Conservation (phyloP, 1,284 basidiomycete species). For the Ceratobasidium sp. region DNA sequence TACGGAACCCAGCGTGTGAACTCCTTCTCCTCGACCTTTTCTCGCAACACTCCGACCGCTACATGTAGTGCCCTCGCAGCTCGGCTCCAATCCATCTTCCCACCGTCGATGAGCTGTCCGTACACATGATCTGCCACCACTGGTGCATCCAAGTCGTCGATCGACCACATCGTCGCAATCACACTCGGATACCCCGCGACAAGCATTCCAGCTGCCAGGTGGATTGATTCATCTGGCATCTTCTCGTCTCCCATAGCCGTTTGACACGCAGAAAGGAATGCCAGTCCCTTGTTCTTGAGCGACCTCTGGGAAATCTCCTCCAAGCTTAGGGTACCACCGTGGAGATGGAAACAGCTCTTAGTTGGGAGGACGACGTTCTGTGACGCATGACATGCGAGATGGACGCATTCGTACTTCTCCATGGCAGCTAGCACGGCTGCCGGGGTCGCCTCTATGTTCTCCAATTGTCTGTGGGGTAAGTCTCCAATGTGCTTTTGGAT, state of each 20-base stretch:
- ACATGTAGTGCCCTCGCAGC: too few relatives aligned
- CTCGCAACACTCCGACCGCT: too few relatives aligned
- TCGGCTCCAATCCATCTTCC: background rate
- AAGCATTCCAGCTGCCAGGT: constrained; percentile 17
- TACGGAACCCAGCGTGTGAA: too few relatives aligned
- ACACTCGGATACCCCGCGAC: constrained; percentile 15
- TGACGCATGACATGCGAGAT: constrained; percentile 33
- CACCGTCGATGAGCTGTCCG: background rate
- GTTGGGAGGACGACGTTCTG: constrained; percentile 4
- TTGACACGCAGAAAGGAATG: constrained; percentile 18
- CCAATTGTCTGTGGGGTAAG: background rate
- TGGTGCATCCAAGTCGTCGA: constrained; percentile 11
- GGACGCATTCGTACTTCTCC: constrained; percentile 23
- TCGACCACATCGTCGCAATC: constrained; percentile 26
- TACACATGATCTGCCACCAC: background rate
- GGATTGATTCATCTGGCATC: constrained; percentile 12
- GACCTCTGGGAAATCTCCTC: background rate
- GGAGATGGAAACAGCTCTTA: constrained; percentile 12
- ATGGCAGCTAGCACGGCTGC: constrained; percentile 11
- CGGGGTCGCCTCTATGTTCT: background rate
- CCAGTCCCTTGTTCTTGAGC: background rate
- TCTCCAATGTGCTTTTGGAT: background rate
- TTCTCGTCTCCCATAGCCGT: background rate
- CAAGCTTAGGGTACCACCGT: constrained; percentile 12
- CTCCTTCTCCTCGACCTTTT: too few relatives aligned